These are phyloP conservation scores for Fusarium tanahbumbuense DNA, from an alignment of 2,329 filamentous ascomycete genomes.

Conservation along the genomic window DNA sequence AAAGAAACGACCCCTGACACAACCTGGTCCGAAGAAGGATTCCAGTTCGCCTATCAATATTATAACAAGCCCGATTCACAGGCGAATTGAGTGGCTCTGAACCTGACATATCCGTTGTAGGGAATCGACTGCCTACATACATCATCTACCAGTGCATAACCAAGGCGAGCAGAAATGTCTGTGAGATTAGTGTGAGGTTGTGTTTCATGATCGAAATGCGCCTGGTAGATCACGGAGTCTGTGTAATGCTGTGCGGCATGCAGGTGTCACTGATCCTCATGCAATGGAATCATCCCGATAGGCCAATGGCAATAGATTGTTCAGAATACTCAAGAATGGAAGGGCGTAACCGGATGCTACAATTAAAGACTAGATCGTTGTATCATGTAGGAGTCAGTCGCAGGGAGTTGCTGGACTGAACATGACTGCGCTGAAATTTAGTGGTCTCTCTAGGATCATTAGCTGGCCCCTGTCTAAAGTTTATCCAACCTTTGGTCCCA, in stretches of 20 bases:
- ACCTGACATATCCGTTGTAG: neutral
- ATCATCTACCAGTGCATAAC: neutral
- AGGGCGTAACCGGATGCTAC: neutral
- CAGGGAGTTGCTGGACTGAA: neutral
- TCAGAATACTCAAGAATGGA: neutral
- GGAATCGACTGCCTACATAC: neutral
- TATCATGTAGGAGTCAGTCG: slow-evolving; percentile 7
- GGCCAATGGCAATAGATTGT: neutral
- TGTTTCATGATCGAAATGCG: slow-evolving; percentile 21
- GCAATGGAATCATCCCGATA: slow-evolving; percentile 23
- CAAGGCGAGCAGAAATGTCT: neutral
- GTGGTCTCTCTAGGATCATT: neutral
- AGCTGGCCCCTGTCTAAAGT: slow-evolving; percentile 6
- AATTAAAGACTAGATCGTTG: neutral
- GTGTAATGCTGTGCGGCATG: slow-evolving; percentile 1
- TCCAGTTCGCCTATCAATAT: neutral
- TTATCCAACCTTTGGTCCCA: neutral
- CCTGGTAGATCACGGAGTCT: slow-evolving; percentile 7
- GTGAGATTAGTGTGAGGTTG: neutral
- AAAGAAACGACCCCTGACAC: neutral
- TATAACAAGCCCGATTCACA: neutral
- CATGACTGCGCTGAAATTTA: slow-evolving; percentile 12
- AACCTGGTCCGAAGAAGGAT: neutral
- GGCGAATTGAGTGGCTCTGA: neutral
- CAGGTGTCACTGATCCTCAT: neutral